Evolutionary conservation across 1,284 basidiomycete genomes (phyloP), one percentile per base, ranked within the genome.

Genomic region (Ustilago loliicola): DNA sequence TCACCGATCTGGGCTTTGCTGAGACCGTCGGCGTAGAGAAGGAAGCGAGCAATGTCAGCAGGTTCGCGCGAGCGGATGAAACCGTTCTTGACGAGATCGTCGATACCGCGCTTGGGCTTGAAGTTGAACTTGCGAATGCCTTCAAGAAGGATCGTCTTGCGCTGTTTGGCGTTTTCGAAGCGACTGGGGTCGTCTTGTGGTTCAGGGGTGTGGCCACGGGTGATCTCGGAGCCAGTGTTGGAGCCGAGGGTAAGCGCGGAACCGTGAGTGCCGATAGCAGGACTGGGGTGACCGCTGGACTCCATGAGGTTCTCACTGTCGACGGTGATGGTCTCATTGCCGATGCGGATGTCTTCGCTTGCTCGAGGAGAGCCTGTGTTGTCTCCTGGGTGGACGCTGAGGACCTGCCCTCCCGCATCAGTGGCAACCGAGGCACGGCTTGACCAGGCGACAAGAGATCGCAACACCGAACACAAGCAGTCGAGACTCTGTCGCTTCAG

Each of bases 111-210:
- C 60, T 84, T 84, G 13, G 97, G 96, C 88, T 98, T 99, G 88
- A 93, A 96, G 88, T 99, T 99, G 88, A 99, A 99, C 87, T 95
- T 95, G 87, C 93, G 95, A 86, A 99, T 94, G 32, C 96, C 98
- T 85, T 99, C 97, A 52, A 97, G 88, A 32, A 99, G 87, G 1
- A 93, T 95, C 38, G 94, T 99, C 89, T 99, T 99, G 88, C 95
- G 93, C 87, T 95, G 93, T 87, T 98, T 99, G 32, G 95, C 97
- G 78, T 90, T 96, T 88, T 99, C 97, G 81, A 99, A 98, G 84
- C 91, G 91, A 40, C 90, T 92, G 0, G 96, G 96, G 85, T 99
- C 97, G 85, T 99, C 97, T 59, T 88, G 66, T 15, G 59, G 66
- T 42, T 69, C 73, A 42, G 66, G 72, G 19, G 59, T 76, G 42